These are phyloP conservation scores for Lactarius hengduanensis DNA, from an alignment of 768 basidiomycete species.

Conservation along the genomic window DNA sequence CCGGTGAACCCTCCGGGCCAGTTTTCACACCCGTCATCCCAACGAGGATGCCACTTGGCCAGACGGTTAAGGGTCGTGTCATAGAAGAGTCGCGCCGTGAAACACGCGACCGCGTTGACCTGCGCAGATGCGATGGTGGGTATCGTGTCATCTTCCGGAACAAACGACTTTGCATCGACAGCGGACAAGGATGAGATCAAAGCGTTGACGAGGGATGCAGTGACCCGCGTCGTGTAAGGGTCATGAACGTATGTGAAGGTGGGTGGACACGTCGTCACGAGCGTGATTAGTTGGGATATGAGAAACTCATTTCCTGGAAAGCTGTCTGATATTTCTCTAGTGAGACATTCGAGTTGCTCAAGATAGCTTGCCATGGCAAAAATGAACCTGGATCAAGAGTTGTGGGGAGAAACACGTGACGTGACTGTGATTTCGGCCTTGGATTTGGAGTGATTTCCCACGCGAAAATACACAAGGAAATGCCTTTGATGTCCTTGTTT, in stretches of 20 bases:
- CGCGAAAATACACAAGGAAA: no score
- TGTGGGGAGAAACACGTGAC: conserved; percentile 16
- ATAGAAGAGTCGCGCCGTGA: conserved; percentile 61
- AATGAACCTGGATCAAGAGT: not conserved
- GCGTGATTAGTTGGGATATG: conserved; percentile 30
- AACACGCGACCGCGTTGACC: conserved; percentile 58
- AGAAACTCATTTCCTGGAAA: conserved; percentile 32
- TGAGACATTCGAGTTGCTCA: conserved; percentile 25
- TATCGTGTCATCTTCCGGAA: conserved; percentile 7
- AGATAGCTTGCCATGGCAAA: conserved; percentile 18
- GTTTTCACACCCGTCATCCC: conserved; percentile 60
- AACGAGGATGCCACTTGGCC: conserved; percentile 52
- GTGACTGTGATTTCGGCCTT: no score
- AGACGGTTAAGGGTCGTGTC: conserved; percentile 64
- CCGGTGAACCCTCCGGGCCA: conserved; percentile 47
- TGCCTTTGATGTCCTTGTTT: not conserved
- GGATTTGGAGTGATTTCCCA: no score
- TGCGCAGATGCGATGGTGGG: conserved; percentile 43
- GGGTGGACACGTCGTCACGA: conserved; percentile 45
- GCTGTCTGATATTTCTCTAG: conserved; percentile 20
- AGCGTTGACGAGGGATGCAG: conserved; percentile 43
- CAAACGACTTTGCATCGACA: conserved; percentile 10
- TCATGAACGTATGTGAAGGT: conserved; percentile 71
- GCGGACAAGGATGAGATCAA: conserved; percentile 35
- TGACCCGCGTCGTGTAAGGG: conserved; percentile 47